Base-by-base conservation (phyloP, 129 eudicot genomes). In the Flaveria brownii region DNA sequence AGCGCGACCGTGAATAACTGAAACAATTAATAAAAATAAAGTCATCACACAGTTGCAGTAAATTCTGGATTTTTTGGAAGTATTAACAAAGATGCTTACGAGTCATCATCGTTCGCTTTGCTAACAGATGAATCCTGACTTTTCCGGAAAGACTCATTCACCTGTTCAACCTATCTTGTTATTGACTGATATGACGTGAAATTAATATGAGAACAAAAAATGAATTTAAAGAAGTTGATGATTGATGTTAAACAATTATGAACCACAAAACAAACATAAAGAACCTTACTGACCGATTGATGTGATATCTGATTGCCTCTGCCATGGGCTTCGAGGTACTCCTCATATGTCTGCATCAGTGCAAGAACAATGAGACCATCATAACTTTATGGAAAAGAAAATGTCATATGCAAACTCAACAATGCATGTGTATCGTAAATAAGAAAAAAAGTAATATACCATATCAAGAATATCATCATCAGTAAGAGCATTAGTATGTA, bases 401-500 rank as follows among this genome's bases (percentile, higher is more conserved):
- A 55, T 1, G n/a, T 55, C 41, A 51, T 6, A 56, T 5, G 15
- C 43, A 28, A 63, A n/a, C 41, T 63, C 22, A 63, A 28, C 7
- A 13, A 43, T 30, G 68, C 68, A 63, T 30, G 67, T 63, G 30
- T 15, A 63, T 63, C 1, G 45, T 14, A 47, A 33, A 12, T 20
- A 26, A 41, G 42, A 10, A 22, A 23, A 16, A 36, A 60, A 49
- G 26, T 66, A 3, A 22, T 13, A 43, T 87, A 93, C 98, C 97
- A 93, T 93, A 72, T 88, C 96, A 75, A 93, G 91, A 26, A 93
- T 88, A 74, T 93, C 98, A 68, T 93, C 98, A 51, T 91, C 98
- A 45, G 98, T 88, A 57, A 90, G 75, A 68, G 68, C 88, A 83
- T 82, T 85, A 79, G 72, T 56, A 69, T 74, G 79, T 8, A 80